A percentile compares a stretch with the other conserved stretches of the same genome.
Evolutionary conservation across 768 basidiomycete species (phyloP).

Genomic region (Cystofilobasidium ferigula): DNA sequence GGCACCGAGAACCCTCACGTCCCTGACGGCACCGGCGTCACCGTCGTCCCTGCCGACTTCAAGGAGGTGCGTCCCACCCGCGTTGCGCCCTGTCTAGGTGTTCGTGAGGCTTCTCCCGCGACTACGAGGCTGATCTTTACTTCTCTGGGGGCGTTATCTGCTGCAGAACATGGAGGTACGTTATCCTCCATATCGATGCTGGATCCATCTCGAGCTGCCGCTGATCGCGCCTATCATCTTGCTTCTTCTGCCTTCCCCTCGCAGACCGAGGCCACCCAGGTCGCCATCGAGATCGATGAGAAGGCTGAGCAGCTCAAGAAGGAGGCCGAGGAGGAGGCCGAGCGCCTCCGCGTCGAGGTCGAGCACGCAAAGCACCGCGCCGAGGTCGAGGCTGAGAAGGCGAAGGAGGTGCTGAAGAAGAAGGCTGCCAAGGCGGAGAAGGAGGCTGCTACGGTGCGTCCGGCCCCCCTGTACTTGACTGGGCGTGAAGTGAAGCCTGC

Average conservation of each 20-base stretch:
- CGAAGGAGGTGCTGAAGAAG: slow-evolving; percentile 4
- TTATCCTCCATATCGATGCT: background rate
- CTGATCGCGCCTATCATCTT: background rate
- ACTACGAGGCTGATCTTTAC: background rate
- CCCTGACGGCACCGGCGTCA: slow-evolving; percentile 9
- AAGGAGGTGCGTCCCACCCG: slow-evolving; percentile 19
- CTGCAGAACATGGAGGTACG: background rate
- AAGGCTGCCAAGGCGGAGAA: slow-evolving; percentile 10
- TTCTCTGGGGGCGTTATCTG: background rate
- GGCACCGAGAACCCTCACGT: slow-evolving; percentile 6
- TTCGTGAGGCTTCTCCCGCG: too few species aligned
- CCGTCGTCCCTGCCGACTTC: slow-evolving; percentile 21
- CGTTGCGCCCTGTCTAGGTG: background rate
- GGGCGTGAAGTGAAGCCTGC: too few species aligned
- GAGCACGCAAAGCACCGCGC: background rate
- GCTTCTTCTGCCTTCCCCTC: background rate
- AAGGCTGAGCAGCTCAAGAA: slow-evolving; percentile 9
- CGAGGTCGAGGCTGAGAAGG: slow-evolving; percentile 15
- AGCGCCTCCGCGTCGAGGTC: background rate
- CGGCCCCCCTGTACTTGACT: background rate
- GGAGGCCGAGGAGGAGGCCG: slow-evolving; percentile 9
- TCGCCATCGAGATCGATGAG: slow-evolving; percentile 6
- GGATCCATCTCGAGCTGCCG: background rate
- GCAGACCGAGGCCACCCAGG: slow-evolving; percentile 9
- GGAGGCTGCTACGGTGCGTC: slow-evolving; percentile 13